These are phyloP conservation scores for Stephanodiscus triporus DNA, from an alignment of 108 stramenopile species.

Conservation along the genomic window DNA sequence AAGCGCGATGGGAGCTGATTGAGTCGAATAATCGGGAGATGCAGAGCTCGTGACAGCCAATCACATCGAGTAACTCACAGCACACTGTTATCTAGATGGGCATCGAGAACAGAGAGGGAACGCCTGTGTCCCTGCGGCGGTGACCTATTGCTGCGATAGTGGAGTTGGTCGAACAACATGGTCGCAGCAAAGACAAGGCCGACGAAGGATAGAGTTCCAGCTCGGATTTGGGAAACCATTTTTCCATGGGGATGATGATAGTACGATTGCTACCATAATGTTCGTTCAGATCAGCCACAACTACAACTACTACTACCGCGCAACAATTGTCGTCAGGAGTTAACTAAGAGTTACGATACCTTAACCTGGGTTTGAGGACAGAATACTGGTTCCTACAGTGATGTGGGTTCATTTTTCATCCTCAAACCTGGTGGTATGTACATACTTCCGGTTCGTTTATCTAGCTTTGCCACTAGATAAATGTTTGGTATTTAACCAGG, in stretches of 20 bases:
- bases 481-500: too few species aligned
- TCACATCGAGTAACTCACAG: not conserved
- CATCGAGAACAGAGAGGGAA: conserved; percentile 9
- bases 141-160: not conserved
- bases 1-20: not conserved
- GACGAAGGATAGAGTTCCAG: conserved; percentile 1
- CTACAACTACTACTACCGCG: too few species aligned
- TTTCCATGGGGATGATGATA: not conserved
- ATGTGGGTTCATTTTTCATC: too few species aligned
- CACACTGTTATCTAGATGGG: not conserved
- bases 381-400: too few species aligned
- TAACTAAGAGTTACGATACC: too few species aligned
- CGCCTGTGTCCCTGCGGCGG: not conserved
- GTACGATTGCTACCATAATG: not conserved
- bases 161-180: not conserved
- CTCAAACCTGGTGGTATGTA: too few species aligned
- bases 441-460: too few species aligned
- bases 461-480: too few species aligned
- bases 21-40: not conserved
- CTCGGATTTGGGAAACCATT: conserved; percentile 3
- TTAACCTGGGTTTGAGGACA: too few species aligned
- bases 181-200: conserved; percentile 5
- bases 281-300: too few species aligned
- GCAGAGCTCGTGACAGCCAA: not conserved
- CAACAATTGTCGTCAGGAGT: too few species aligned